Evolutionary conservation across 1,284 basidiomycete genomes (phyloP).

Genomic region (Tetrapyrgos nigripes): DNA sequence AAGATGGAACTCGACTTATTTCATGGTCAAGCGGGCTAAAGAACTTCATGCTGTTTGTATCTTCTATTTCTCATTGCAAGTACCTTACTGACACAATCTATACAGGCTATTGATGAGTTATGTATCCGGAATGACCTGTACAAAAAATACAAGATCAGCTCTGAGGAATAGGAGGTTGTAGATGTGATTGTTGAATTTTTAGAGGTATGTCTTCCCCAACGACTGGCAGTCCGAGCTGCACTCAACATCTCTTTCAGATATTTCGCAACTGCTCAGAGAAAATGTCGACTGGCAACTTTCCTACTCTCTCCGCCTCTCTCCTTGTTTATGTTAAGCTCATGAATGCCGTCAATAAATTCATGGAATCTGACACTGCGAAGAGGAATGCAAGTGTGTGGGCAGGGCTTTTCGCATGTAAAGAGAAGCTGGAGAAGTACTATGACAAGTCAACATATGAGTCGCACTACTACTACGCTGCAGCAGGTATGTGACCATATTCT

Average conservation of each 20-base stretch:
- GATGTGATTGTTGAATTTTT: not conserved
- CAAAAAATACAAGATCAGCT: not conserved
- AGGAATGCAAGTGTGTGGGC: not conserved
- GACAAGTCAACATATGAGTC: conserved; percentile 2
- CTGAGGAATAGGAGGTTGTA: not conserved
- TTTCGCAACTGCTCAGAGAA: not conserved
- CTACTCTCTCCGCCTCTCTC: not conserved
- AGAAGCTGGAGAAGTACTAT: conserved; percentile 4
- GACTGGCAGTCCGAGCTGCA: too few relatives aligned
- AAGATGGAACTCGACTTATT: conserved; percentile 1
- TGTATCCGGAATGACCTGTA: not conserved
- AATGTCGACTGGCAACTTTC: conserved; percentile 1
- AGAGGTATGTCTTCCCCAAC: not conserved
- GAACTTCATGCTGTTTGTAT: not conserved
- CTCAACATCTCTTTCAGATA: not conserved
- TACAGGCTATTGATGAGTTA: conserved; percentile 1
- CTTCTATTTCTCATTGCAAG: too few relatives aligned
- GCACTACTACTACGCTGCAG: conserved; percentile 3
- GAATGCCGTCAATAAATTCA: not conserved
- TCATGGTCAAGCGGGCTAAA: not conserved
- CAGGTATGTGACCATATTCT: not conserved
- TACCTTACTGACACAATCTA: too few relatives aligned
- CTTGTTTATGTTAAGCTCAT: conserved; percentile 5
- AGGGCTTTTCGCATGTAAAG: not conserved
- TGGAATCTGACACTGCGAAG: not conserved